Evolutionary conservation across 2,329 filamentous ascomycete species (phyloP).

Genomic region (Aspergillaceae sp.): DNA sequence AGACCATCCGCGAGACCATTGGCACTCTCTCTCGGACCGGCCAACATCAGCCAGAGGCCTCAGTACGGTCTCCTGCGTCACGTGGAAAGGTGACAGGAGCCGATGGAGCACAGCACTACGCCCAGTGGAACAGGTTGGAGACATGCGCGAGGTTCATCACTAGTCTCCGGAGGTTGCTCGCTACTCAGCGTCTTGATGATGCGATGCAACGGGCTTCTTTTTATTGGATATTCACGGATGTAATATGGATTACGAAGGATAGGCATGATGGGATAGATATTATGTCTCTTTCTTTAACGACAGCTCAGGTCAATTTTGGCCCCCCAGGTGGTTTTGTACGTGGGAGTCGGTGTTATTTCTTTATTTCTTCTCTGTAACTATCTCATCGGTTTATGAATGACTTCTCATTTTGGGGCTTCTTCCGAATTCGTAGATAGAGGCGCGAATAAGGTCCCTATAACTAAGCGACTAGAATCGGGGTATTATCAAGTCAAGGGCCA

Average conservation of each 20-base stretch:
- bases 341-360: neutral
- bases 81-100: neutral
- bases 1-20: constrained; percentile 5
- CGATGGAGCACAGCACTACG: neutral
- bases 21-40: neutral
- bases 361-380: neutral
- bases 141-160: constrained; percentile 2
- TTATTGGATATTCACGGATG: constrained; percentile 8
- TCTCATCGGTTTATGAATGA: neutral
- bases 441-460: neutral
- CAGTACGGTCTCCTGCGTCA: neutral
- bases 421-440: neutral
- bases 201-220: constrained; percentile 7
- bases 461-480: too few relatives aligned
- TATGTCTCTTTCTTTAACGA: neutral
- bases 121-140: neutral
- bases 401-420: too few relatives aligned
- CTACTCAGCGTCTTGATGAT: constrained; percentile 9
- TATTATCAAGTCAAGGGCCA: too few relatives aligned
- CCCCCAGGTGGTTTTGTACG: neutral
- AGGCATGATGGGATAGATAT: neutral
- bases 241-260: neutral
- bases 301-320: neutral
- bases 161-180: constrained; percentile 5
- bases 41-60: neutral